These are phyloP conservation scores for Rhizopogon vinicolor DNA, from an alignment of 768 basidiomycete species.

Conservation along the genomic window DNA sequence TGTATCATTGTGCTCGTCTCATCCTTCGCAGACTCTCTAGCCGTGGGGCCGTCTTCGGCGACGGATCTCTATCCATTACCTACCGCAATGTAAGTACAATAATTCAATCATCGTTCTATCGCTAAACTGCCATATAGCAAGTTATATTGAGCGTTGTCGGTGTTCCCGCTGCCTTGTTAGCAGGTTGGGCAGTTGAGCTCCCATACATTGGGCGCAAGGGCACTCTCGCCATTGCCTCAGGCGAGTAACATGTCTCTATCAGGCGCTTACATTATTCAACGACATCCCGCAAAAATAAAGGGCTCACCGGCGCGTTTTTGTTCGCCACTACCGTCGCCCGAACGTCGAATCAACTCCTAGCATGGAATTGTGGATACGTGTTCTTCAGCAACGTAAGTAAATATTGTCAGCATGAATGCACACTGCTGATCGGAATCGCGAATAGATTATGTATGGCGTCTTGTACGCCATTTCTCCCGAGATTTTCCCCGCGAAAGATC, in stretches of 20 bases:
- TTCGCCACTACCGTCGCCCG: slow-evolving; percentile 72
- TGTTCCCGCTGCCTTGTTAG: slow-evolving; percentile 67
- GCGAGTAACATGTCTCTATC: slow-evolving; percentile 34
- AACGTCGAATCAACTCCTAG: slow-evolving; percentile 61
- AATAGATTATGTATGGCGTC: slow-evolving; percentile 71
- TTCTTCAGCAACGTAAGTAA: slow-evolving; percentile 53
- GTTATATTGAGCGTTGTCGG: slow-evolving; percentile 66
- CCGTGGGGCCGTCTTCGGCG: slow-evolving; percentile 66
- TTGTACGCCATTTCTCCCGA: slow-evolving; percentile 68
- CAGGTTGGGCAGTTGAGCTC: slow-evolving; percentile 66
- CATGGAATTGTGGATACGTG: slow-evolving; percentile 78
- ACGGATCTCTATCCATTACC: slow-evolving; percentile 63
- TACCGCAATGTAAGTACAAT: slow-evolving; percentile 57
- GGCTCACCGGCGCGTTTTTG: slow-evolving; percentile 71
- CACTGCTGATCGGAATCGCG: neutral
- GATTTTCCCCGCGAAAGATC: slow-evolving; percentile 66
- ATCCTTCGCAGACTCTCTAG: slow-evolving; percentile 42
- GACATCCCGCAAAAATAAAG: slow-evolving; percentile 43
- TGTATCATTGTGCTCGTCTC: neutral
- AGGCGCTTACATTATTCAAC: slow-evolving; percentile 34
- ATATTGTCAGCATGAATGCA: neutral
- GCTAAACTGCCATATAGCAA: slow-evolving; percentile 38
- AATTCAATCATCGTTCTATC: too few species aligned
- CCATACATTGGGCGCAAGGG: slow-evolving; percentile 63
- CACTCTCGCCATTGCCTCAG: slow-evolving; percentile 58